Percentiles rank a stretch among this genome's conserved stretches.
Conservation (phyloP, 2,329 filamentous ascomycete species). For the Fusarium kyushuense region DNA sequence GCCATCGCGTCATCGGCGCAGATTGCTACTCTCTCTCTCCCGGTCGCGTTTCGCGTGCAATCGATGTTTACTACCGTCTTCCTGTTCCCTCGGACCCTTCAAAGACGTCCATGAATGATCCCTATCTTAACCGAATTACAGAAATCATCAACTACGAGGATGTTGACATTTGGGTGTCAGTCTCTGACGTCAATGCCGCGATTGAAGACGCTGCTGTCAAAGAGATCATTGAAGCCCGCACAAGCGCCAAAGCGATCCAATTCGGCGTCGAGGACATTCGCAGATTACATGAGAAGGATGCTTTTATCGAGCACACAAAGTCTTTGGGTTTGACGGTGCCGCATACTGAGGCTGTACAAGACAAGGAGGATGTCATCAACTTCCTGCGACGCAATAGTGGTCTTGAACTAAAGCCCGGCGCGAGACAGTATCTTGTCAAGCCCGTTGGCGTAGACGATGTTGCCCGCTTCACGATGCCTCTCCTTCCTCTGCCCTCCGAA, state of each 20-base stretch:
- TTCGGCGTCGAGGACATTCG: constrained; percentile 68
- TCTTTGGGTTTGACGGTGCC: constrained; percentile 67
- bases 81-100: constrained; percentile 46
- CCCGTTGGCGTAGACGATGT: constrained; percentile 72
- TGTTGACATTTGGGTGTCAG: constrained; percentile 79
- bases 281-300: constrained; percentile 72
- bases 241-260: constrained; percentile 72
- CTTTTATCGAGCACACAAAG: constrained; percentile 70
- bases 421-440: constrained; percentile 72
- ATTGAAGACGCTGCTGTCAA: constrained; percentile 75
- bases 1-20: constrained; percentile 78
- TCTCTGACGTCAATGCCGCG: constrained; percentile 74
- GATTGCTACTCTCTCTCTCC: constrained; percentile 68
- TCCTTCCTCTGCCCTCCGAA: constrained; percentile 68
- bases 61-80: constrained; percentile 66
- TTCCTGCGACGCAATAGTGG: constrained; percentile 58
- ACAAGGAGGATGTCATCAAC: constrained; percentile 62
- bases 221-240: constrained; percentile 68
- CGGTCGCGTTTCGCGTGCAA: constrained; percentile 68
- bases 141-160: constrained; percentile 69
- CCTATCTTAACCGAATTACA: constrained; percentile 69
- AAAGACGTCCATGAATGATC: constrained; percentile 47
- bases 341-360: constrained; percentile 65
- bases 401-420: constrained; percentile 39
- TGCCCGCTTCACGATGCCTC: constrained; percentile 70